phyloP scores from a whole-genome alignment of 2,329 filamentous ascomycete genomes.

The Graphilbum fragrans region DNA sequence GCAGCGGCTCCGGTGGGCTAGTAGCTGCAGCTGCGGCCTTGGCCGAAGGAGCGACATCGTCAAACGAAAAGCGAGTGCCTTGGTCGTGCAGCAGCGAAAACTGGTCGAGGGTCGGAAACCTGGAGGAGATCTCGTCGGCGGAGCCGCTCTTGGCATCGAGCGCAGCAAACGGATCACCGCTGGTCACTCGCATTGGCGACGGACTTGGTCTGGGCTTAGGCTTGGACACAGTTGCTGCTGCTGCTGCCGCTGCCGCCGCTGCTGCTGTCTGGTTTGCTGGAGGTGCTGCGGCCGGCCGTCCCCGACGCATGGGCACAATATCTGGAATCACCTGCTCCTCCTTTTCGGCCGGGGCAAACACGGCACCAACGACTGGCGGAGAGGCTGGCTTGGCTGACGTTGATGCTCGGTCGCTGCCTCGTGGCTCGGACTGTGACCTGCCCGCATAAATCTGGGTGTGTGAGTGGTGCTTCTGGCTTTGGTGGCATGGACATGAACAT shows the following conservation, averaged over 20 bases:
- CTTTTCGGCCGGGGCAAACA: conserved; percentile 64
- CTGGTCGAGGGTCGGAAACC: conserved; percentile 85
- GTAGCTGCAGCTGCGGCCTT: conserved; percentile 23
- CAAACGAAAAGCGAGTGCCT: conserved; percentile 75
- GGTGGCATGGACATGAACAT: too few species aligned
- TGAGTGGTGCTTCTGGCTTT: conserved; percentile 5
- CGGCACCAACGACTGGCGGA: conserved; percentile 60
- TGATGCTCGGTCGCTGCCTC: conserved; percentile 30
- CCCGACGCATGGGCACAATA: conserved; percentile 86
- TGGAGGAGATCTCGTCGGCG: conserved; percentile 68
- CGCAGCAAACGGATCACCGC: conserved; percentile 79
- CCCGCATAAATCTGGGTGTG: conserved; percentile 54
- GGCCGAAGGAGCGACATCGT: conserved; percentile 21
- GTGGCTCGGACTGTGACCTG: conserved; percentile 51
- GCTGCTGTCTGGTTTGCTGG: conserved; percentile 13
- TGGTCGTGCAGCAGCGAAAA: conserved; percentile 84
- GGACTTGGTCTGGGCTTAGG: conserved; percentile 36
- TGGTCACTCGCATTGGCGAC: conserved; percentile 57
- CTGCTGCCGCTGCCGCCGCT: conserved; percentile 20
- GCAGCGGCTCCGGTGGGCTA: neutral
- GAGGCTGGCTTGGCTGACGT: conserved; percentile 37
- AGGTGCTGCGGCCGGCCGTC: conserved; percentile 46
- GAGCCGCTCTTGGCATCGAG: conserved; percentile 55
- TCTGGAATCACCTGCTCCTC: conserved; percentile 69
- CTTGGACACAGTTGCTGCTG: too few species aligned